phyloP scores from a whole-genome alignment of 2,329 filamentous ascomycete species.

The Xylariales sp. region DNA sequence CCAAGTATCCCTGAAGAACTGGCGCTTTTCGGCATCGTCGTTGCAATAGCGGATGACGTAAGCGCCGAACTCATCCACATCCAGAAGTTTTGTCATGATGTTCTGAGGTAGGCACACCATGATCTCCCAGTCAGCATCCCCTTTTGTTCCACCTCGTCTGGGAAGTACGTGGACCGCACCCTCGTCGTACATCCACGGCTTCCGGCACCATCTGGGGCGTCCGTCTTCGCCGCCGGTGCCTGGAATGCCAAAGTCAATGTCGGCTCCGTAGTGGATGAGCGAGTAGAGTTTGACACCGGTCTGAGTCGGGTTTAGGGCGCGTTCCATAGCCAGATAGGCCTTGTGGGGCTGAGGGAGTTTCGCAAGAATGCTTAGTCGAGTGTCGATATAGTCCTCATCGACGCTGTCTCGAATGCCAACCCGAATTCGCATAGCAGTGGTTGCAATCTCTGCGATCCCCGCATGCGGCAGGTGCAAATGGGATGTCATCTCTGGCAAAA shows the following conservation, averaged over 20 bases:
- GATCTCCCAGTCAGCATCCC: constrained; percentile 11
- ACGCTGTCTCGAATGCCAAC: too few relatives aligned
- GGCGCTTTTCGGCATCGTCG: not conserved
- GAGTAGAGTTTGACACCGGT: constrained; percentile 1
- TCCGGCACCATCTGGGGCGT: constrained; percentile 11
- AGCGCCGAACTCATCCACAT: not conserved
- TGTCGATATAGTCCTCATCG: not conserved
- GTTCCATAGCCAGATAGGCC: not conserved
- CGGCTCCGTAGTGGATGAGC: constrained; percentile 8
- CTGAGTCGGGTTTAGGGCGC: not conserved
- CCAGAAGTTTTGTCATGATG: not conserved
- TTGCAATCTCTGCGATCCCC: too few relatives aligned
- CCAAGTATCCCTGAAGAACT: too few relatives aligned
- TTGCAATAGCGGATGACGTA: not conserved
- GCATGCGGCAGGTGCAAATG: too few relatives aligned
- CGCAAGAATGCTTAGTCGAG: not conserved
- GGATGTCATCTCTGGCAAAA: not conserved
- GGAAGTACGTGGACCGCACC: constrained; percentile 11
- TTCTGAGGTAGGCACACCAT: constrained; percentile 7
- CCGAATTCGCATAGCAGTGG: too few relatives aligned
- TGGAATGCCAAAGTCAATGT: constrained; percentile 14
- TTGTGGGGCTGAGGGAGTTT: not conserved
- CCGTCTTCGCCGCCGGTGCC: constrained; percentile 10
- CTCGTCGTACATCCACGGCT: constrained; percentile 10
- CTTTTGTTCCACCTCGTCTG: not conserved